Evolutionary conservation across 2,329 filamentous ascomycete species (phyloP).

Genomic region (Lecanicillium sp.): DNA sequence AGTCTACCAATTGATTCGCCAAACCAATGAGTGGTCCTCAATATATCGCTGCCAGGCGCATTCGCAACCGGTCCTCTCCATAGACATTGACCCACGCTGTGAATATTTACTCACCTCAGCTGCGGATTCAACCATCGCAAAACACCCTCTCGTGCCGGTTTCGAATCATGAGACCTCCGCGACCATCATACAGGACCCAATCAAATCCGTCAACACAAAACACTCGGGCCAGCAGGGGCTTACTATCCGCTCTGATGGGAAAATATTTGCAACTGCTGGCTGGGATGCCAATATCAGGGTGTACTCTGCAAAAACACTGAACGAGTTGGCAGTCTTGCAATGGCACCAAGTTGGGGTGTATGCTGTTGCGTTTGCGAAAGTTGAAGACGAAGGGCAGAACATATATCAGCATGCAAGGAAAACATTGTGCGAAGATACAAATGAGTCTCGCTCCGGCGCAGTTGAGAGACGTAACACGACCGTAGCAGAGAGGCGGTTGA

Average conservation of each 20-base stretch:
- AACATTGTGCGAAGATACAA: background rate
- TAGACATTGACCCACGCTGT: conserved; percentile 44
- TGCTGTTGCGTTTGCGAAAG: conserved; percentile 60
- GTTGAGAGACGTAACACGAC: conserved; percentile 9
- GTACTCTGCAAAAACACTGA: conserved; percentile 72
- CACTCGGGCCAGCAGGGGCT: conserved; percentile 87
- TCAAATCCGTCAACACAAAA: conserved; percentile 65
- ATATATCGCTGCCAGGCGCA: conserved; percentile 62
- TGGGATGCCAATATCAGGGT: conserved; percentile 82
- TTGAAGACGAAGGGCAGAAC: conserved; percentile 26
- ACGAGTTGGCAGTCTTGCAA: conserved; percentile 83
- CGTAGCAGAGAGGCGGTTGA: conserved; percentile 56
- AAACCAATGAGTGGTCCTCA: conserved; percentile 33
- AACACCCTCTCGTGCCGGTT: conserved; percentile 55
- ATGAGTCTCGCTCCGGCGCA: conserved; percentile 6
- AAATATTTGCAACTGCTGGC: conserved; percentile 80
- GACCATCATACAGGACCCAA: conserved; percentile 27
- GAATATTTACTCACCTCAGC: conserved; percentile 69
- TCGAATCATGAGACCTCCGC: conserved; percentile 9
- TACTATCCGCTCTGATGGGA: conserved; percentile 67
- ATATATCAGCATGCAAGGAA: background rate
- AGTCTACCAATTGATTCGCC: conserved; percentile 46
- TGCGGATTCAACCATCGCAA: conserved; percentile 71
- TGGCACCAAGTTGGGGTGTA: conserved; percentile 92
- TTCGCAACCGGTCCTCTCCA: conserved; percentile 72